Evolutionary conservation across 257 asterid species (phyloP), one percentile per base, ranked within the genome.

Genomic region (Hygrophila difformis): DNA sequence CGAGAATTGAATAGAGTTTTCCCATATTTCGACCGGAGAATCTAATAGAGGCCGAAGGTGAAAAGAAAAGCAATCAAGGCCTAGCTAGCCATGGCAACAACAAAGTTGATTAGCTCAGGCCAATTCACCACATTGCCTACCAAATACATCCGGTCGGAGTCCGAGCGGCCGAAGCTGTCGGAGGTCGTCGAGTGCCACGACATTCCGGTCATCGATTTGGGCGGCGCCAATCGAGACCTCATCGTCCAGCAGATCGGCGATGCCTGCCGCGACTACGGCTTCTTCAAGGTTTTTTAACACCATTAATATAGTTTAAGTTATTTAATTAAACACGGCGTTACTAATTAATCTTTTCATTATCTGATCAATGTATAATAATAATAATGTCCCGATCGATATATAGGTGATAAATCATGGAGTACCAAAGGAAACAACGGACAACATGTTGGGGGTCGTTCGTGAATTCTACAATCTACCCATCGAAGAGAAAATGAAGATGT

Each of bases 251-350:
- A 49, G 38, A 55, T 63, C 4, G 59, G 49, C 24, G 49, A 55
- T 15, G 69, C 69, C 34, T 63, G 63, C 12, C 47, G 13, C 5
- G 58, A 63, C 18, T 56, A 41, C 16, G 69, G 69, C 43, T 55
- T 63, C 52, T 63, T 63, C 53, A 63, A 63, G 68, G 68, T 62
- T 17, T n/a, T n/a, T n/a, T n/a, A n/a, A n/a, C n/a, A n/a, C n/a
- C n/a, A n/a, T n/a, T n/a, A n/a, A n/a, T n/a, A n/a, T n/a, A n/a
- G n/a, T n/a, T n/a, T n/a, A n/a, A n/a, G n/a, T n/a, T n/a, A n/a
- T n/a, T n/a, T n/a, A n/a, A n/a, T n/a, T n/a, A n/a, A n/a, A n/a
- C n/a, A n/a, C n/a, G n/a, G n/a, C n/a, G n/a, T n/a, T n/a, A n/a
- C n/a, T n/a, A n/a, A n/a, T n/a, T n/a, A n/a, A n/a, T n/a, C n/a